These are phyloP conservation scores for Wallacemonas sp. DNA, from an alignment of 208 protist species.

Conservation along the genomic window DNA sequence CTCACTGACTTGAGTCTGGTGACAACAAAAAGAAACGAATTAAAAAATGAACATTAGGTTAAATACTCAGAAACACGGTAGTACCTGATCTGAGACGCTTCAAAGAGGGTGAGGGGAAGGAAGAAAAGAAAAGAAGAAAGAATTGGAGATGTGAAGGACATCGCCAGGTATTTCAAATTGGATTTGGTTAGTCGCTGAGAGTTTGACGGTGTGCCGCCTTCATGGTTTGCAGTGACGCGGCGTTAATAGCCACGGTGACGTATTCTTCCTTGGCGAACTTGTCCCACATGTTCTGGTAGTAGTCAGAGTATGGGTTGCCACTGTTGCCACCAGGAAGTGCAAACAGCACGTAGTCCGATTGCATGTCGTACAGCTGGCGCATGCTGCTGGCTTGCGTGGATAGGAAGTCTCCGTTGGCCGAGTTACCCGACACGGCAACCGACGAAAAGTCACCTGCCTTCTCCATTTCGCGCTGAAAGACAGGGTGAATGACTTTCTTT, in stretches of 20 bases:
- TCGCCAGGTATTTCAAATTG: too few species aligned
- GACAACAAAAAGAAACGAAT: not conserved
- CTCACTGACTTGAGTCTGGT: too few species aligned
- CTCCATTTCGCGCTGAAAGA: constrained; percentile 50
- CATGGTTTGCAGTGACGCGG: not conserved
- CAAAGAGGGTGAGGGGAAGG: not conserved
- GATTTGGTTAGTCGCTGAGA: not conserved
- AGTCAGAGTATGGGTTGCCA: constrained; percentile 62
- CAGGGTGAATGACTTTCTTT: constrained; percentile 28
- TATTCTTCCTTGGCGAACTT: constrained; percentile 41
- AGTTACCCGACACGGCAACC: constrained; percentile 45
- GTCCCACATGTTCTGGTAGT: constrained; percentile 55
- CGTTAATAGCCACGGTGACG: constrained; percentile 25
- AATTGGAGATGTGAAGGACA: not conserved
- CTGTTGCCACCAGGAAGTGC: constrained; percentile 54
- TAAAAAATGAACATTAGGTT: not conserved
- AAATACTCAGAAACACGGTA: not conserved
- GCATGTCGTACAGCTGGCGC: constrained; percentile 53
- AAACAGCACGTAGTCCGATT: constrained; percentile 28
- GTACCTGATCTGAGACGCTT: not conserved
- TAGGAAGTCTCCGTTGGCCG: constrained; percentile 27
- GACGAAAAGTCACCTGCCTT: constrained; percentile 55
- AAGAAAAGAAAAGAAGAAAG: constrained; percentile 13
- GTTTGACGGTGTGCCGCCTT: not conserved
- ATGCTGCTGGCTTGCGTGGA: constrained; percentile 56